Conservation (phyloP, 192 early-diverging fungal species). For the Entomortierella beljakovae region DNA sequence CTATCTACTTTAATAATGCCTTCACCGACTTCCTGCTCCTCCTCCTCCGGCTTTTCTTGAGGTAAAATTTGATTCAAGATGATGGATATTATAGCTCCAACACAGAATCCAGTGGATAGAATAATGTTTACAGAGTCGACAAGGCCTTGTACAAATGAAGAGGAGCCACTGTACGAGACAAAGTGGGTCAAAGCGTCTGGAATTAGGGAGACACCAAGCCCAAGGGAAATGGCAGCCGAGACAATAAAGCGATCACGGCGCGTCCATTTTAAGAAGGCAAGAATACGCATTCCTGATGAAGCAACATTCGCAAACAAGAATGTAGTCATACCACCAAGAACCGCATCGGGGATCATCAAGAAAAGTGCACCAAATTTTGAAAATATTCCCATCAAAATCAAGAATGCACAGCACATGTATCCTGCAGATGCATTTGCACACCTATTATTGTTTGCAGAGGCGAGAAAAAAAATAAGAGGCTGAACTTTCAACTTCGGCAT, state of each 20-base stretch:
- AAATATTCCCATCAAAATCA: slow-evolving; percentile 63
- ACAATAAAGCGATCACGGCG: slow-evolving; percentile 66
- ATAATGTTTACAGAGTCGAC: slow-evolving; percentile 57
- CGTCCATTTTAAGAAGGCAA: slow-evolving; percentile 64
- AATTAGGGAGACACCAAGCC: slow-evolving; percentile 59
- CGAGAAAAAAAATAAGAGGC: background rate
- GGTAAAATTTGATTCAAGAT: slow-evolving; percentile 56
- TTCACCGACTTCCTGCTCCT: slow-evolving; percentile 24
- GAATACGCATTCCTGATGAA: slow-evolving; percentile 65
- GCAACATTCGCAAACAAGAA: slow-evolving; percentile 66
- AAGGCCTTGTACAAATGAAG: slow-evolving; percentile 46
- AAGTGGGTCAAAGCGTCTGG: slow-evolving; percentile 52
- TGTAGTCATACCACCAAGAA: slow-evolving; percentile 66
- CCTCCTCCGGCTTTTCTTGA: slow-evolving; percentile 35
- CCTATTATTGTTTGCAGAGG: slow-evolving; percentile 7
- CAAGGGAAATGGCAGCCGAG: slow-evolving; percentile 57
- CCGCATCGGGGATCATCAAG: slow-evolving; percentile 57
- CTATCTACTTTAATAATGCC: slow-evolving; percentile 23
- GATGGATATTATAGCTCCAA: slow-evolving; percentile 57
- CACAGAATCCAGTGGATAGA: slow-evolving; percentile 56
- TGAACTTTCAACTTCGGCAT: background rate
- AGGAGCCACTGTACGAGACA: slow-evolving; percentile 29
- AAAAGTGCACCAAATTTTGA: slow-evolving; percentile 63
- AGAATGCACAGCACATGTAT: slow-evolving; percentile 60
- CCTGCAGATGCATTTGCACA: slow-evolving; percentile 63